Percentiles rank a stretch among this genome's conserved stretches.
phyloP scores from a whole-genome alignment of 2,329 filamentous ascomycete species.

The Trichoderma atroviride region DNA sequence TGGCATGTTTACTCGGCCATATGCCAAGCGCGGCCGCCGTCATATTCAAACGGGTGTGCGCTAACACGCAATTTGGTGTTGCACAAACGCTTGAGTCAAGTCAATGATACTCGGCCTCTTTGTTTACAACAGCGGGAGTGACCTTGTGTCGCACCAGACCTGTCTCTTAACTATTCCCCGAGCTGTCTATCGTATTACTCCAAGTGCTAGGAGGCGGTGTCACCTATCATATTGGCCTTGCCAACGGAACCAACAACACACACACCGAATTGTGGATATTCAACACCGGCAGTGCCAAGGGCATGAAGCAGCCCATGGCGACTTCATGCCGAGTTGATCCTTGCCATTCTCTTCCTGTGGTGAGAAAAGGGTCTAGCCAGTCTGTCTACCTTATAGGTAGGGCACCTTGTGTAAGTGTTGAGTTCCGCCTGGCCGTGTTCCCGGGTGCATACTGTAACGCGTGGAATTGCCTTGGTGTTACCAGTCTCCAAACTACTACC shows the following conservation, averaged over 20 bases:
- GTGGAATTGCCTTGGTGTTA: background rate
- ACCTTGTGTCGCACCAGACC: constrained; percentile 11
- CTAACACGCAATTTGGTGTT: background rate
- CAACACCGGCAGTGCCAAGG: background rate
- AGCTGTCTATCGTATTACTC: background rate
- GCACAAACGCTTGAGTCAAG: background rate
- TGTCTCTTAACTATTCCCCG: background rate
- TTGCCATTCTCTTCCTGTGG: background rate
- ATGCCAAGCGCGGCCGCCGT: background rate
- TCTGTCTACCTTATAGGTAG: too few relatives aligned
- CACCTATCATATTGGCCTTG: constrained; percentile 10
- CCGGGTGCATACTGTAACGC: background rate
- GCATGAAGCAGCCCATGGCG: constrained; percentile 5
- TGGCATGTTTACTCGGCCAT: background rate
- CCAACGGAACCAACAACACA: background rate
- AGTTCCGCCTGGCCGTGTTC: background rate
- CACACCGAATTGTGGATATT: background rate
- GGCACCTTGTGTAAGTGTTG: background rate
- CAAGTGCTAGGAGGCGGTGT: background rate
- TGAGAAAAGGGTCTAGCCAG: background rate
- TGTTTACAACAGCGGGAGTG: constrained; percentile 3
- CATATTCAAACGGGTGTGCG: background rate
- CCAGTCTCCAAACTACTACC: background rate
- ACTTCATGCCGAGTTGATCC: constrained; percentile 1
- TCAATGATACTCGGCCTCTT: background rate